Base-by-base conservation (phyloP, 495 filamentous ascomycete genomes). In the Massariosphaeria phaeospora region DNA sequence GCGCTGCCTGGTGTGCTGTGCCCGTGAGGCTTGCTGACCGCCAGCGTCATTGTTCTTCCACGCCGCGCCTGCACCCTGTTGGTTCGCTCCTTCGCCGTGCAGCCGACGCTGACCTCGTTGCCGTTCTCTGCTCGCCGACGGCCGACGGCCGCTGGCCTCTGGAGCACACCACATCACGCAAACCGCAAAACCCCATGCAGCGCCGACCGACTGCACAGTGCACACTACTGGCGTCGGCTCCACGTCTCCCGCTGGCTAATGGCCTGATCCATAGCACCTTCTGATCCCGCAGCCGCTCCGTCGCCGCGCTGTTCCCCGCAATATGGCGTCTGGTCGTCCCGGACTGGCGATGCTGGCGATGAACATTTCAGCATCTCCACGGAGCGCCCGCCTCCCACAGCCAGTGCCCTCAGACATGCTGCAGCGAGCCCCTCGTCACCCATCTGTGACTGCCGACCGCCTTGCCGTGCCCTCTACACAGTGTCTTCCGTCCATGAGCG, bases 281-380 rank as follows among this genome's bases (percentile, higher is more conserved):
- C 39, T 46, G 50, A 30, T 29, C 25, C 25, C 21, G n/a, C n/a
- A n/a, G n/a, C 23, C 43, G 15, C 12, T 40, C 21, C 21, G 24
- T 18, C 35, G 12, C 13, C 18, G 18, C 33, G 25, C 12, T 3
- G 21, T 55, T 34, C 54, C 54, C 54, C 54, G 54, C 54, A 57
- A 48, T 43, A 35, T 57, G 54, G 54, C 54, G 53, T 42, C 21
- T 12, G 3, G 20, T 30, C 43, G 17, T 41, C 44, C 26, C 52
- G 25, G 15, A 33, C 25, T 49, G 54, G 46, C 26, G 45, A 57
- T n/a, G 45, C 35, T 25, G 36, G 26, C 5, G 54, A 8, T 20
- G 33, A 50, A 38, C 43, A 2, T 6, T 36, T 15, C 23, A 50
- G 36, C 46, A 50, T 57, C 54, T 57, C 54, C 54, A 33, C 34